Evolutionary conservation across 768 basidiomycete species (phyloP).

Genomic region (Naganishia antarctica): DNA sequence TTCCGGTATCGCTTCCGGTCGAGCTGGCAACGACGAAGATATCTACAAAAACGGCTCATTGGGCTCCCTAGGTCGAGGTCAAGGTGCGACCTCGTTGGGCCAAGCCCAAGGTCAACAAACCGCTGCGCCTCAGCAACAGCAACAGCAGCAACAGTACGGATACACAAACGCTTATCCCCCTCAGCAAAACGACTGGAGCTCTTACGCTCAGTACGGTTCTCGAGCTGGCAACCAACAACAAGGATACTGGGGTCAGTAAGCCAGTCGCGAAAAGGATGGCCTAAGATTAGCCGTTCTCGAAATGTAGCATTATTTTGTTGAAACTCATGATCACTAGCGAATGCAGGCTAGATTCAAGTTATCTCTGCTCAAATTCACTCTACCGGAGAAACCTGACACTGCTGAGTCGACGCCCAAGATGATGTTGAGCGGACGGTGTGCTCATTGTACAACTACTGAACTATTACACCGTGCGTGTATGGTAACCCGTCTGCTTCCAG

Average conservation of each 20-base stretch:
- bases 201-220: slow-evolving; percentile 34
- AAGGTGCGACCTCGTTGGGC: neutral
- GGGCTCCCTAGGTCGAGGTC: slow-evolving; percentile 11
- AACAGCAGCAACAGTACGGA: slow-evolving; percentile 36
- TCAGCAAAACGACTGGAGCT: slow-evolving; percentile 40
- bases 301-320: neutral
- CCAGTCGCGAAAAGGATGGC: neutral
- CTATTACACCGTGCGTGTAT: too few relatives aligned
- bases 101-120: slow-evolving; percentile 23
- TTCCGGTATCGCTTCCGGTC: slow-evolving; percentile 24
- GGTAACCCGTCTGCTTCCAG: too few relatives aligned
- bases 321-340: neutral
- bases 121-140: slow-evolving; percentile 25
- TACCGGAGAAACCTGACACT: too few relatives aligned
- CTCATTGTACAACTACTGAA: too few relatives aligned
- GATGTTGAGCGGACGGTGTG: too few relatives aligned
- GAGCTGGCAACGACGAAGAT: slow-evolving; percentile 33
- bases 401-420: too few relatives aligned
- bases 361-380: too few relatives aligned
- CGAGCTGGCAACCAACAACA: slow-evolving; percentile 24
- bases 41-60: slow-evolving; percentile 28
- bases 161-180: slow-evolving; percentile 23
- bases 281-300: neutral
- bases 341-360: neutral
- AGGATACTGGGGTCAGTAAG: slow-evolving; percentile 24